Conservation (phyloP, 352 stramenopile species). For the Phytophthora aleatoria region DNA sequence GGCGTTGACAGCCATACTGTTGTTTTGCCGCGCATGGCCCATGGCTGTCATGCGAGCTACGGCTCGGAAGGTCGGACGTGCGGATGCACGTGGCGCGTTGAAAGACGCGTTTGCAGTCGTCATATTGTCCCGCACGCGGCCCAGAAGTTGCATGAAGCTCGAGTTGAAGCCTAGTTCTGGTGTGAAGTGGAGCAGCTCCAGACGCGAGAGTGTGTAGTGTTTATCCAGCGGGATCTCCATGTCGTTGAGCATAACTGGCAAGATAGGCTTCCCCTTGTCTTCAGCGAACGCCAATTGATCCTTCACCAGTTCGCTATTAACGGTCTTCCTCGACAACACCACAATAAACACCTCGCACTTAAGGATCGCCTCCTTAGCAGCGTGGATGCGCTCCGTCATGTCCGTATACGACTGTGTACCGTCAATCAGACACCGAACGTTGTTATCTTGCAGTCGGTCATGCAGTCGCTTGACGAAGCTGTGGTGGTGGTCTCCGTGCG, state of each 20-base stretch:
- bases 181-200: constrained; percentile 79
- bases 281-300: constrained; percentile 84
- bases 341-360: constrained; percentile 79
- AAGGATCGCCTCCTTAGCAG: constrained; percentile 79
- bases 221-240: constrained; percentile 76
- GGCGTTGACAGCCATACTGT: constrained; percentile 26
- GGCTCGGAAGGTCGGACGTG: constrained; percentile 38
- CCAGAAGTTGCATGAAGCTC: constrained; percentile 64
- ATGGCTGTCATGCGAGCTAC: constrained; percentile 41
- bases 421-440: constrained; percentile 61
- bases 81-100: constrained; percentile 30
- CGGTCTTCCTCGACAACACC: constrained; percentile 68
- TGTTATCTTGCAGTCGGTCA: constrained; percentile 58
- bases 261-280: constrained; percentile 72
- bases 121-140: constrained; percentile 53
- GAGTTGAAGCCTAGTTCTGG: constrained; percentile 81
- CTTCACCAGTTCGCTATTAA: constrained; percentile 73
- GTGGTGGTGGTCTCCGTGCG: constrained; percentile 72
- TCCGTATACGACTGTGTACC: constrained; percentile 48
- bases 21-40: constrained; percentile 32
- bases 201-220: constrained; percentile 76
- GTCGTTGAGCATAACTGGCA: constrained; percentile 81
- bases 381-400: constrained; percentile 68
- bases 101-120: constrained; percentile 32
- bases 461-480: constrained; percentile 66